These are phyloP conservation scores for Avicennia marina DNA, from an alignment of 257 asterid genomes.

Conservation along the genomic window DNA sequence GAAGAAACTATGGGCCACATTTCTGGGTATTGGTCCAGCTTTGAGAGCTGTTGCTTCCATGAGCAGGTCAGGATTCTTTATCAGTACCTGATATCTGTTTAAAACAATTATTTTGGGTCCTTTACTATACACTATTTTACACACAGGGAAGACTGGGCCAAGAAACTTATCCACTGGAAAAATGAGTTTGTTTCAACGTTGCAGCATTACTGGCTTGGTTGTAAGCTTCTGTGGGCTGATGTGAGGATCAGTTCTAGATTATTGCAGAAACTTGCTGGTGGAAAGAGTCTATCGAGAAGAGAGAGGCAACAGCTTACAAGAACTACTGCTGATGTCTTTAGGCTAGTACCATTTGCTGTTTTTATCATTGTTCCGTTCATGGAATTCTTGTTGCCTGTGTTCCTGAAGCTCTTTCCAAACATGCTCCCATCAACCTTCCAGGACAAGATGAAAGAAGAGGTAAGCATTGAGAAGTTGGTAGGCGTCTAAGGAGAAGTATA, in stretches of 20 bases:
- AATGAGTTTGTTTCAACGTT: constrained; percentile 71
- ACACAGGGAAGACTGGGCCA: constrained; percentile 84
- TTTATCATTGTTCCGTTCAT: constrained; percentile 83
- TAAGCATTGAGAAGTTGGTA: constrained; percentile 25
- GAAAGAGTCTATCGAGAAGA: constrained; percentile 82
- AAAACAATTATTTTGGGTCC: not conserved
- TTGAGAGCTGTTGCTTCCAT: constrained; percentile 68
- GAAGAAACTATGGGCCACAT: constrained; percentile 51
- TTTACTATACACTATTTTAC: constrained; percentile 13
- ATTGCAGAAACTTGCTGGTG: constrained; percentile 75
- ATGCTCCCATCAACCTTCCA: constrained; percentile 93
- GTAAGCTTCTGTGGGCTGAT: constrained; percentile 90
- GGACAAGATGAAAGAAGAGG: constrained; percentile 97
- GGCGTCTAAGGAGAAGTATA: constrained; percentile 1
- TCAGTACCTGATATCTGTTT: not conserved
- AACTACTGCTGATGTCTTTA: constrained; percentile 91
- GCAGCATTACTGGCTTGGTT: constrained; percentile 90
- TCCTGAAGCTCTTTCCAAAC: constrained; percentile 82
- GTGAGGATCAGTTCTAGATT: constrained; percentile 83
- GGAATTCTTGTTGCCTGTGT: constrained; percentile 86
- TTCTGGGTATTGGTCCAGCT: constrained; percentile 80
- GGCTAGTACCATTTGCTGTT: constrained; percentile 91
- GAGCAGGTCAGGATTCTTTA: constrained; percentile 57
- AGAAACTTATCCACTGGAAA: constrained; percentile 74
- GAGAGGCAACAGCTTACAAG: constrained; percentile 91